A percentile compares a stretch with the other conserved stretches of the same genome.
These are phyloP conservation scores for Neurospora sp. DNA, from an alignment of 2,329 filamentous ascomycete genomes.

Conservation along the genomic window DNA sequence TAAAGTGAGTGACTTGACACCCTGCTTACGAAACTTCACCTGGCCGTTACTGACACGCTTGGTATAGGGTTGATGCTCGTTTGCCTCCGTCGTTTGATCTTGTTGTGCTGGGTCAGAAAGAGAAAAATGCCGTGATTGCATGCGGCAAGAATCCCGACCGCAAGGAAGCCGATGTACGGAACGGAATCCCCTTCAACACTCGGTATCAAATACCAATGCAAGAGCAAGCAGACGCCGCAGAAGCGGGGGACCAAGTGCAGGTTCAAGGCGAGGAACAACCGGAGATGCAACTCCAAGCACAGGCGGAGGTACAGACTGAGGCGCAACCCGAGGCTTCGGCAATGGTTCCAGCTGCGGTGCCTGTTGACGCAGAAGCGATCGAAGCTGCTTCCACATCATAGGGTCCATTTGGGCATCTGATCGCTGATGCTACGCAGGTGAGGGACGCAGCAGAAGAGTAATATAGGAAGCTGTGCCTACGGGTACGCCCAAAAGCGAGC, in stretches of 20 bases:
- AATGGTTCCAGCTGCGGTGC: neutral
- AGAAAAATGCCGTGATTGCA: slow-evolving; percentile 29
- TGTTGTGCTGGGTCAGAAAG: slow-evolving; percentile 40
- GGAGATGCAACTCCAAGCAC: neutral
- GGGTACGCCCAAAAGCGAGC: neutral
- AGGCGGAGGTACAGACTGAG: neutral
- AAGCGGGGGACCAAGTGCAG: neutral
- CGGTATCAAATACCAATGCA: neutral
- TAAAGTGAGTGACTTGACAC: slow-evolving; percentile 26
- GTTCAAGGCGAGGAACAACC: neutral
- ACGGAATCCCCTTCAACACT: slow-evolving; percentile 30
- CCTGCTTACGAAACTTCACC: neutral
- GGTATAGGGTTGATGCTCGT: slow-evolving; percentile 26
- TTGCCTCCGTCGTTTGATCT: slow-evolving; percentile 40
- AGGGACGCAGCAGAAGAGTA: neutral
- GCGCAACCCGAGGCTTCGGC: neutral
- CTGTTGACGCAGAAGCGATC: neutral
- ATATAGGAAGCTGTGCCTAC: neutral
- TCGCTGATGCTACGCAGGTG: neutral
- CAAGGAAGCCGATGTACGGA: slow-evolving; percentile 33
- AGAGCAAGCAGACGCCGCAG: neutral
- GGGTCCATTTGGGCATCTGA: neutral
- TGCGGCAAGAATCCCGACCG: slow-evolving; percentile 40
- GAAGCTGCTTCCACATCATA: neutral
- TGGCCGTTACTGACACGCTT: slow-evolving; percentile 2